Percentiles rank a stretch among this genome's conserved stretches.
Conservation (phyloP, 169 alveolate species). For the Plasmodium ovale region DNA sequence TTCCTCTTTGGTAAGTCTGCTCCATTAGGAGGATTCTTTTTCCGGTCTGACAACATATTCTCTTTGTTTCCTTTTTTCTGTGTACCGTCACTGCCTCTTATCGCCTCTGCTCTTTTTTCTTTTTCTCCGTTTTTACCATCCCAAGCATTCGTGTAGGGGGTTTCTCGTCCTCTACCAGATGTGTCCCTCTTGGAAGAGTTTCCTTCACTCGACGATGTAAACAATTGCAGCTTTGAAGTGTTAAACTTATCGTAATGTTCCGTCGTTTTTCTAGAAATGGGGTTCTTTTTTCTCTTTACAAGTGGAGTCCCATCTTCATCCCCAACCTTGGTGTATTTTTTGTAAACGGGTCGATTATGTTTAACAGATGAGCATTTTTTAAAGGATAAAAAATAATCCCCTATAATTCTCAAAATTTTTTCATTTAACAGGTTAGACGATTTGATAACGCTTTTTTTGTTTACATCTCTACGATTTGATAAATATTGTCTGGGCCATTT, state of each 20-base stretch:
- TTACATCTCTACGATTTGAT: background rate
- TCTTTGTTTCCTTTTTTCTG: background rate
- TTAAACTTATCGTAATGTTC: background rate
- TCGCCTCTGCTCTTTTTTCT: background rate
- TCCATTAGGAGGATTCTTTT: too few relatives aligned
- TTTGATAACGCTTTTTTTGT: conserved; percentile 13
- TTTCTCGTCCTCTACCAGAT: too few relatives aligned
- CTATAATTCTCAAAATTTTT: background rate
- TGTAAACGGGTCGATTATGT: conserved; percentile 12
- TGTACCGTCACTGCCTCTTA: background rate
- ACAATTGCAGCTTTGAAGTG: background rate
- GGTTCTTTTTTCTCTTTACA: background rate
- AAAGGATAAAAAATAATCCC: background rate
- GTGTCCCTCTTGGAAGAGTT: too few relatives aligned
- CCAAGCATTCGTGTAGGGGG: background rate
- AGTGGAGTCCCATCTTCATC: background rate
- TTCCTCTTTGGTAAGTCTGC: background rate
- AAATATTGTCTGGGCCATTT: background rate
- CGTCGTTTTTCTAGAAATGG: background rate
- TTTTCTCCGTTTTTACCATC: background rate
- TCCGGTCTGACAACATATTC: too few relatives aligned
- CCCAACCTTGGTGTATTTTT: conserved; percentile 25
- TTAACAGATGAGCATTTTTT: background rate
- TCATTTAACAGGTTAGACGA: conserved; percentile 9
- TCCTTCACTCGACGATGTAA: background rate